phyloP scores from a whole-genome alignment of 768 basidiomycete genomes.

The Gloeopeniophorella convolvens region DNA sequence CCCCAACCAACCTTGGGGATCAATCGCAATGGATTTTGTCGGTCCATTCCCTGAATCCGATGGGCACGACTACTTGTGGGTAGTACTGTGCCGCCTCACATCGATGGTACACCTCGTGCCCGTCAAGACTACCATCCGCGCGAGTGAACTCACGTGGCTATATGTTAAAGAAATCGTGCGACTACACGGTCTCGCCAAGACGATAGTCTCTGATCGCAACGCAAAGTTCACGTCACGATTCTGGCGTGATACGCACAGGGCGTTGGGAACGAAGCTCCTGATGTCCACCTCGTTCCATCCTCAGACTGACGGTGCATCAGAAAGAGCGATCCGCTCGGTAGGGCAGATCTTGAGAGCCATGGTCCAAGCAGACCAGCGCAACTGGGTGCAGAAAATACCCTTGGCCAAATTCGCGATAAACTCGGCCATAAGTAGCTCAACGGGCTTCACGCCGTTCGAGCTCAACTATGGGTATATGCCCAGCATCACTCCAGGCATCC shows the following conservation, averaged over 20 bases:
- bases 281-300: not conserved
- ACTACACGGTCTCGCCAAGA: not conserved
- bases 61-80: constrained; percentile 20
- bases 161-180: not conserved
- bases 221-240: not conserved
- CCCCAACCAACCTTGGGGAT: constrained; percentile 16
- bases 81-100: constrained; percentile 3
- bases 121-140: not conserved
- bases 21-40: constrained; percentile 22
- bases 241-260: not conserved
- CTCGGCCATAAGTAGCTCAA: constrained; percentile 26
- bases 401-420: constrained; percentile 37
- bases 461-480: constrained; percentile 24
- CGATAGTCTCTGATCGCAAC: not conserved
- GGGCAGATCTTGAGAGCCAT: not conserved
- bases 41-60: constrained; percentile 17
- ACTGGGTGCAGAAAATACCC: constrained; percentile 22
- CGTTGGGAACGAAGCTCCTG: not conserved
- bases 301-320: not conserved
- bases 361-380: not conserved
- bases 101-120: not conserved
- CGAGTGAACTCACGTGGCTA: not conserved
- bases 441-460: constrained; percentile 32
- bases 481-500: too few relatives aligned
- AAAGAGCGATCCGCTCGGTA: not conserved